These are phyloP conservation scores for Rhizophagus sp. DNA, from an alignment of 192 early-diverging fungal species.

Conservation along the genomic window DNA sequence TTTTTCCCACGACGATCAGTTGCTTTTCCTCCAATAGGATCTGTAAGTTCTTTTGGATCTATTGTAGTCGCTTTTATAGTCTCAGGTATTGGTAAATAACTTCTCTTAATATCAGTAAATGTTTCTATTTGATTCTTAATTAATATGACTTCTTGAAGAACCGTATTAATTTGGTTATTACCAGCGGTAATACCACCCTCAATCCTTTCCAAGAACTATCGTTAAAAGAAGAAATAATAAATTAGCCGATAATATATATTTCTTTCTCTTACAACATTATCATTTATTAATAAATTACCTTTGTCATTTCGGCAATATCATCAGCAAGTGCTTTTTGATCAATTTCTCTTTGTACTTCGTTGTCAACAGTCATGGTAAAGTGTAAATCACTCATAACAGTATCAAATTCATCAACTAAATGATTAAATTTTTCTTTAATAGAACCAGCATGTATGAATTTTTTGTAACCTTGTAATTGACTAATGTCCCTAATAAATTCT, in stretches of 20 bases:
- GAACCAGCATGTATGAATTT: background rate
- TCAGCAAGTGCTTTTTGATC: constrained; percentile 14
- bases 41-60: background rate
- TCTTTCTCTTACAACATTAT: too few species aligned
- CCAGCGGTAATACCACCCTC: background rate
- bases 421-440: constrained; percentile 12
- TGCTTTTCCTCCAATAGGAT: background rate
- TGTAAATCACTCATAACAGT: background rate
- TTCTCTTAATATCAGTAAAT: background rate
- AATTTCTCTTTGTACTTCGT: constrained; percentile 15
- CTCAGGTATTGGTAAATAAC: background rate
- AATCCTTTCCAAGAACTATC: constrained; percentile 1
- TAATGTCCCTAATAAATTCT: constrained; percentile 18
- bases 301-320: constrained; percentile 5
- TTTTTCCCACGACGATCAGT: background rate
- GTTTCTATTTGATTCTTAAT: constrained; percentile 18
- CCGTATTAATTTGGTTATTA: background rate
- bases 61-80: constrained; percentile 1
- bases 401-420: background rate
- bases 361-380: constrained; percentile 7
- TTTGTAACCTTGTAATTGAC: constrained; percentile 5
- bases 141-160: constrained; percentile 2
- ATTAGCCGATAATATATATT: too few species aligned
- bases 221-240: background rate
- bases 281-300: background rate